Percentiles rank a stretch among this genome's conserved stretches.
phyloP scores from a whole-genome alignment of 1,284 basidiomycete species.

The Schizopora paradoxa region DNA sequence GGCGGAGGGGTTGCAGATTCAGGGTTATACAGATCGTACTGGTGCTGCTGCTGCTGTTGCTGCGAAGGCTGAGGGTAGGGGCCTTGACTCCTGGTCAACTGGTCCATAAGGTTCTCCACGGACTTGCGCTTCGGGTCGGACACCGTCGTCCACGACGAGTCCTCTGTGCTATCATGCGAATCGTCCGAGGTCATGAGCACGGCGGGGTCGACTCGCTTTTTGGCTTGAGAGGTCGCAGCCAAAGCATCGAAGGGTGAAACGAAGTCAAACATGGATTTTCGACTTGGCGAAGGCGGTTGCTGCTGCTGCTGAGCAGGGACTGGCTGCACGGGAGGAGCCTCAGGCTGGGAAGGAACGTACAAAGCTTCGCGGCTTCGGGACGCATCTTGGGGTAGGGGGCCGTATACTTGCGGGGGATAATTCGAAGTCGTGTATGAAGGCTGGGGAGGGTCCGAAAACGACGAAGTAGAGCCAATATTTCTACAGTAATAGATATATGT shows the following conservation, averaged over 20 bases:
- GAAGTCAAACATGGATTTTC: constrained; percentile 77
- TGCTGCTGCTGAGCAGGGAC: constrained; percentile 31
- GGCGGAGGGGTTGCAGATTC: constrained; percentile 12
- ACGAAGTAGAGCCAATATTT: not conserved
- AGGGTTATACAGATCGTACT: constrained; percentile 38
- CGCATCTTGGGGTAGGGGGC: constrained; percentile 9
- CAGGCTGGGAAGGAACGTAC: constrained; percentile 26
- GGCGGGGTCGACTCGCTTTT: constrained; percentile 52
- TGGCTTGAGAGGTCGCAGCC: constrained; percentile 38
- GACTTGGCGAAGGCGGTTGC: constrained; percentile 57
- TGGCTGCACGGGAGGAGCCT: constrained; percentile 24
- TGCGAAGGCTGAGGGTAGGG: constrained; percentile 31
- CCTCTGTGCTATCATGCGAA: constrained; percentile 44
- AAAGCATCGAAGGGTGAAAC: constrained; percentile 78
- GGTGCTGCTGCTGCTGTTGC: too few species aligned
- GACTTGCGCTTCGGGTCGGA: constrained; percentile 71
- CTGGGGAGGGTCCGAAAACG: constrained; percentile 12
- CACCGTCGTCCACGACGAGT: constrained; percentile 50
- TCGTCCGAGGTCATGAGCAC: constrained; percentile 34
- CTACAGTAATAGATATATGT: not conserved
- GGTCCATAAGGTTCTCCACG: constrained; percentile 71
- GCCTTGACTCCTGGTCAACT: constrained; percentile 52
- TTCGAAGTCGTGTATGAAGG: constrained; percentile 14
- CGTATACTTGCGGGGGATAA: constrained; percentile 15
- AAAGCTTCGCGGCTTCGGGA: constrained; percentile 28